A percentile compares a stretch with the other conserved stretches of the same genome.
Evolutionary conservation across 2,329 filamentous ascomycete species (phyloP).

Genomic region (Exophiala calicioides): DNA sequence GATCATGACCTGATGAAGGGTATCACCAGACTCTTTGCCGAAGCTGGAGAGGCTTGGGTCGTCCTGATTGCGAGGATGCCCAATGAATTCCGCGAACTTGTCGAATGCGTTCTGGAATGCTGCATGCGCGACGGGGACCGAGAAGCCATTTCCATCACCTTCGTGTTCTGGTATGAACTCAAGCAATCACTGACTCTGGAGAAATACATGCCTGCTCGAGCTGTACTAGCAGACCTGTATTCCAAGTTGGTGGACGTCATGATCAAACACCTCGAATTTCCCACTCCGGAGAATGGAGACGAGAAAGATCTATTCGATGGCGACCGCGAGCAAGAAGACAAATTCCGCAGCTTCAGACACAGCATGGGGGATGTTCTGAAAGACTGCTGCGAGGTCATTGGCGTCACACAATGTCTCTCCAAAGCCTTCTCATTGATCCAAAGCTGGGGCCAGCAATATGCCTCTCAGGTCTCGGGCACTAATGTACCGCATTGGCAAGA

Average conservation of each 20-base stretch:
- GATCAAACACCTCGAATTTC: conserved; percentile 86
- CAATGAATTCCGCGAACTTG: conserved; percentile 75
- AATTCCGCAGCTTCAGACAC: conserved; percentile 94
- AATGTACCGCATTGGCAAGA: conserved; percentile 94
- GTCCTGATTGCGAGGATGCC: conserved; percentile 86
- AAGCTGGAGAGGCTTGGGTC: conserved; percentile 93
- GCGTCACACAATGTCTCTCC: conserved; percentile 82
- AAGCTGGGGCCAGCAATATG: conserved; percentile 82
- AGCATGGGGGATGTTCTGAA: conserved; percentile 98
- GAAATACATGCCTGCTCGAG: conserved; percentile 78
- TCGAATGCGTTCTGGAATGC: conserved; percentile 90
- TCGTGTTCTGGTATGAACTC: conserved; percentile 97
- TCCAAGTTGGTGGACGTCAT: conserved; percentile 90
- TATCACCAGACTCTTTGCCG: conserved; percentile 84
- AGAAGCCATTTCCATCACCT: conserved; percentile 90
- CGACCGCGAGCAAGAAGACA: conserved; percentile 92
- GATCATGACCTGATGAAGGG: conserved; percentile 85
- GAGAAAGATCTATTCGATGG: conserved; percentile 89
- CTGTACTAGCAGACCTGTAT: conserved; percentile 77
- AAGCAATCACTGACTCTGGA: conserved; percentile 95
- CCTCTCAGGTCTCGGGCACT: conserved; percentile 68
- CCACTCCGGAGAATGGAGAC: conserved; percentile 69
- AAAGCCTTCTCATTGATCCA: conserved; percentile 88
- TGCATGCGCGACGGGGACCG: conserved; percentile 82
- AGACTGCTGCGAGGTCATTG: conserved; percentile 94